Percentiles rank a stretch among this genome's conserved stretches.
Conservation (phyloP, 768 basidiomycete species). For the Rhizopogon vesiculosus region DNA sequence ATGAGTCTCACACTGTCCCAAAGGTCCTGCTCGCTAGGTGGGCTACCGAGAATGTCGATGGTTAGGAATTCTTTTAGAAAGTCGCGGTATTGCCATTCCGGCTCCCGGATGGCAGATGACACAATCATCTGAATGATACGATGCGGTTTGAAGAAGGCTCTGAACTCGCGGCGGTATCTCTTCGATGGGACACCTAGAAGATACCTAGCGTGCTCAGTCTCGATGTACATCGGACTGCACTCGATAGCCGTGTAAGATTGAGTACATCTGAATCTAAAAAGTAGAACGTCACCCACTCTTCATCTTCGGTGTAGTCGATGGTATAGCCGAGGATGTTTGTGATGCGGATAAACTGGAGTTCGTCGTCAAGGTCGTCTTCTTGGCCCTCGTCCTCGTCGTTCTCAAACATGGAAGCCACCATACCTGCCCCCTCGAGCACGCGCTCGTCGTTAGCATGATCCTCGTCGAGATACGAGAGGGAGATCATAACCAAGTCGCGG, state of each 20-base stretch:
- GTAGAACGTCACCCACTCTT: slow-evolving; percentile 41
- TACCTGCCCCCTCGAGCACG: slow-evolving; percentile 52
- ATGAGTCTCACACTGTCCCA: slow-evolving; percentile 21
- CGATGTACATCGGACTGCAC: slow-evolving; percentile 57
- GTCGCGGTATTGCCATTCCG: slow-evolving; percentile 21
- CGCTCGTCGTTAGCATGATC: slow-evolving; percentile 31
- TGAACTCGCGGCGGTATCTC: slow-evolving; percentile 37
- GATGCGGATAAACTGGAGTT: slow-evolving; percentile 39
- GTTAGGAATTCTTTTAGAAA: slow-evolving; percentile 32
- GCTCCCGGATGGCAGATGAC: slow-evolving; percentile 20
- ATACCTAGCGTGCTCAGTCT: slow-evolving; percentile 64
- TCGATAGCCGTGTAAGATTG: neutral
- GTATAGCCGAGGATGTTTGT: slow-evolving; percentile 41
- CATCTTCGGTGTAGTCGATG: slow-evolving; percentile 44
- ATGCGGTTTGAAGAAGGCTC: slow-evolving; percentile 47
- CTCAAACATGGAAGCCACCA: slow-evolving; percentile 40
- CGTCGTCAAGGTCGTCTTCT: slow-evolving; percentile 40
- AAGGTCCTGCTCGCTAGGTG: slow-evolving; percentile 18
- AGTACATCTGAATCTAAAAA: neutral
- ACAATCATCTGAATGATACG: slow-evolving; percentile 47
- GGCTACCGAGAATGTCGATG: slow-evolving; percentile 11
- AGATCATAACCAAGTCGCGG: slow-evolving; percentile 40
- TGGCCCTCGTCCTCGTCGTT: slow-evolving; percentile 62
- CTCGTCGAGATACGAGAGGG: slow-evolving; percentile 42
- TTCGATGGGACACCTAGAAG: slow-evolving; percentile 44